These are phyloP conservation scores for Phytophthora aleatoria DNA, from an alignment of 352 stramenopile species.

Conservation along the genomic window DNA sequence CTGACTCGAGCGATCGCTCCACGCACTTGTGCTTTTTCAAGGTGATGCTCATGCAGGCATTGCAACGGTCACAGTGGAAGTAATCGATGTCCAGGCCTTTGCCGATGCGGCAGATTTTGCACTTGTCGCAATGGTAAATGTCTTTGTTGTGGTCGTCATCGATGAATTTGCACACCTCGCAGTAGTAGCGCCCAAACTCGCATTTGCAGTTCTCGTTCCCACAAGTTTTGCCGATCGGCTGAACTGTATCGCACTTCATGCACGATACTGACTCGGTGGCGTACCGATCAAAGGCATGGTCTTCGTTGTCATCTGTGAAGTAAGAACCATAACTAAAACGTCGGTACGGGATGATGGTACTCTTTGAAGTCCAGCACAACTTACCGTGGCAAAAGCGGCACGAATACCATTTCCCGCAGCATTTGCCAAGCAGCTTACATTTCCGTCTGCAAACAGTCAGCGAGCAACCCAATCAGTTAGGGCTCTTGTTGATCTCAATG, in stretches of 20 bases:
- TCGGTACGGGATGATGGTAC: not conserved
- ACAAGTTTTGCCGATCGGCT: slow-evolving; percentile 73
- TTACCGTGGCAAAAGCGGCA: slow-evolving; percentile 91
- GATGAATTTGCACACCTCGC: slow-evolving; percentile 95
- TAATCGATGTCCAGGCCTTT: slow-evolving; percentile 97
- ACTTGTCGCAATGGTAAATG: slow-evolving; percentile 99
- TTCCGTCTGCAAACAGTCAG: slow-evolving; percentile 38
- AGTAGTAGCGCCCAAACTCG: slow-evolving; percentile 94
- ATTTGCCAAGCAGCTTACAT: slow-evolving; percentile 87
- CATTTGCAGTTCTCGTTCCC: slow-evolving; percentile 65
- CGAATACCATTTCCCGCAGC: slow-evolving; percentile 89
- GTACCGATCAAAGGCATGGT: slow-evolving; percentile 94
- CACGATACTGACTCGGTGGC: slow-evolving; percentile 94
- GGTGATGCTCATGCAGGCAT: slow-evolving; percentile 95
- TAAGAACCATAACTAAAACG: not conserved
- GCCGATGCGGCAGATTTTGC: slow-evolving; percentile 96
- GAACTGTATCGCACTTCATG: slow-evolving; percentile 88
- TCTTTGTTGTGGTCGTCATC: slow-evolving; percentile 92
- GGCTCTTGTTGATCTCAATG: not conserved
- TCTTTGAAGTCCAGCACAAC: not conserved
- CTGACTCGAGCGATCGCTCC: slow-evolving; percentile 93
- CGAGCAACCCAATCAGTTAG: not conserved
- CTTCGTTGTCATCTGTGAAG: slow-evolving; percentile 72
- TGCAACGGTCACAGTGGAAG: slow-evolving; percentile 98
- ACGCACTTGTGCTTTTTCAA: slow-evolving; percentile 94